These are phyloP conservation scores for Didymella exigua DNA, from an alignment of 2,329 filamentous ascomycete genomes.

Conservation along the genomic window DNA sequence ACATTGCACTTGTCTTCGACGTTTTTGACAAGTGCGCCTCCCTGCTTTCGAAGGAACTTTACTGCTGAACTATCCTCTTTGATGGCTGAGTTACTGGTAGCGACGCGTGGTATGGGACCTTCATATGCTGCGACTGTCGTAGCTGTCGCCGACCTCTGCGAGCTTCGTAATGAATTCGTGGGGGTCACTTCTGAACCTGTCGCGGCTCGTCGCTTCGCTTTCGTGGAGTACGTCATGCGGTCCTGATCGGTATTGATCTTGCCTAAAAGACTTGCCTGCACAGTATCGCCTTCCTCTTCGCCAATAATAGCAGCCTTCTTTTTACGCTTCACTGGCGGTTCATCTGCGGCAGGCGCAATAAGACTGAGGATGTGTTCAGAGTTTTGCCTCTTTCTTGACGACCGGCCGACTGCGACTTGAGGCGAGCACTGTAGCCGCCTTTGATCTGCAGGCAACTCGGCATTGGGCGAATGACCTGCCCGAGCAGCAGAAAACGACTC, in stretches of 20 bases:
- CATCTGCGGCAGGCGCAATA: background rate
- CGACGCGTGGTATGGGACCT: conserved; percentile 36
- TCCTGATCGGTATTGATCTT: conserved; percentile 12
- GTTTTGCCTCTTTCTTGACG: conserved; percentile 24
- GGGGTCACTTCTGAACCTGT: conserved; percentile 15
- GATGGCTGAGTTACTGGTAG: conserved; percentile 43
- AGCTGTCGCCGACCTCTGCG: conserved; percentile 22
- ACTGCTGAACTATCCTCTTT: conserved; percentile 27
- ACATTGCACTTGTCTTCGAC: conserved; percentile 42
- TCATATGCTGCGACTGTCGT: conserved; percentile 25
- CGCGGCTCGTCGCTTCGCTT: conserved; percentile 19
- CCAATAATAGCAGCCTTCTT: conserved; percentile 14
- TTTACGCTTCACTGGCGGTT: conserved; percentile 24
- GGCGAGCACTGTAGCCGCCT: conserved; percentile 4
- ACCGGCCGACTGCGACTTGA: conserved; percentile 7
- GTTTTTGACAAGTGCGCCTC: conserved; percentile 35
- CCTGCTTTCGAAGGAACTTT: conserved; percentile 45
- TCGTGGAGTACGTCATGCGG: conserved; percentile 9
- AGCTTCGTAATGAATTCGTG: conserved; percentile 26
- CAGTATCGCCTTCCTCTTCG: conserved; percentile 5
- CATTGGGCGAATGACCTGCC: conserved; percentile 20
- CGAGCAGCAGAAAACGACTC: conserved; percentile 26
- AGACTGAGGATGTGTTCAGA: conserved; percentile 1
- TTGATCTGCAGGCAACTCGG: background rate
- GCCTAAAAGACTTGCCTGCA: conserved; percentile 17